Evolutionary conservation across 352 stramenopile genomes (phyloP).

Genomic region (Globisporangium splendens): DNA sequence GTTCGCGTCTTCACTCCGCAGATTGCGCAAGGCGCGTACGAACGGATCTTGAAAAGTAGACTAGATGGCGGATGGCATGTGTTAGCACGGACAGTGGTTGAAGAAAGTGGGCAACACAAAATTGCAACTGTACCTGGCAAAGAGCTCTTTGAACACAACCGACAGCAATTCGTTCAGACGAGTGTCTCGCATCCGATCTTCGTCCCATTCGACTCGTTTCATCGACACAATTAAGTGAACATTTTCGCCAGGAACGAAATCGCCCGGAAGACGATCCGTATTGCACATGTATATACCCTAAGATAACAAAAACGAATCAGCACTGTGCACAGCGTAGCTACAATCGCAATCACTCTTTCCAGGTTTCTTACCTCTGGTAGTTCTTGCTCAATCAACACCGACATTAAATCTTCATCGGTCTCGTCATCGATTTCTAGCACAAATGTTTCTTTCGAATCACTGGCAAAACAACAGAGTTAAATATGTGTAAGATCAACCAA

Average conservation of each 20-base stretch:
- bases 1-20: conserved; percentile 78
- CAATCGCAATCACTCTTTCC: too few species aligned
- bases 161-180: conserved; percentile 81
- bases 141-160: conserved; percentile 82
- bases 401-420: conserved; percentile 91
- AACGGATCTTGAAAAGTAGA: conserved; percentile 63
- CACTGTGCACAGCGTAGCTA: neutral
- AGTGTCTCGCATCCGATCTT: conserved; percentile 84
- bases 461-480: conserved; percentile 13
- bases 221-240: conserved; percentile 85
- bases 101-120: too few species aligned
- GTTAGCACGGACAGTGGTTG: too few species aligned
- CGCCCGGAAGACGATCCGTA: conserved; percentile 71
- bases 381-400: conserved; percentile 85
- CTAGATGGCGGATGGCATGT: conserved; percentile 19
- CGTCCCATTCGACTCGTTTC: conserved; percentile 86
- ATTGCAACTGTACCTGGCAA: conserved; percentile 50
- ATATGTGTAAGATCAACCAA: neutral
- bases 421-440: conserved; percentile 91
- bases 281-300: conserved; percentile 86
- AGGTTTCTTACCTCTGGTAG: conserved; percentile 48
- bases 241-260: conserved; percentile 67
- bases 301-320: neutral
- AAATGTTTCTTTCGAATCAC: conserved; percentile 84
- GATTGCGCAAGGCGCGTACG: conserved; percentile 79